Evolutionary conservation across 371 early-diverging fungal genomes (phyloP), one percentile per base, ranked within the genome.

Genomic region (Blakeslea trispora): DNA sequence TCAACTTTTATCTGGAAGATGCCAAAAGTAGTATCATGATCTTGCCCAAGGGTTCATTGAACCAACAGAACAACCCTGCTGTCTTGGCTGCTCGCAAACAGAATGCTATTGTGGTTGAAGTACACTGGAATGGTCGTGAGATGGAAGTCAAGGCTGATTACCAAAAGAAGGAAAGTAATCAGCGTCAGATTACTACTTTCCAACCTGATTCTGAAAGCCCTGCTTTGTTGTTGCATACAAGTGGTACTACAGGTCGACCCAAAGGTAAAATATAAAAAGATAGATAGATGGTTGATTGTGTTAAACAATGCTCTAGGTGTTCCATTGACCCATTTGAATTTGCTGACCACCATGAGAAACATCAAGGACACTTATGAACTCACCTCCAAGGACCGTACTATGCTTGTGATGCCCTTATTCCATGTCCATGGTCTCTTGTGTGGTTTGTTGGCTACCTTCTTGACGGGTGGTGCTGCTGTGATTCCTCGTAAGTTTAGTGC

Each of bases 391-490:
- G 95, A 95, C 66, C 62, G 82, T 8, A 84, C 91, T 3, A 75
- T 86, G 52, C 54, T 93, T 28, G 93, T 93, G 11, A 94, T 94
- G 94, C 94, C 95, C 5, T 77, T 95, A n/a, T 92, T 93, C 78
- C 95, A 95, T 62, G 93, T 93, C 0, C 94, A 94, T 58, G 95
- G 95, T 8, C 72, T 95, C 21, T 77, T 94, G 32, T 91, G 93
- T 55, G 89, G 86, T 11, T 64, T 89, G 40, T 72, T 94, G 21
- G 78, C 93, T 11, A 84, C 93, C 1, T 75, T 95, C 13, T 71
- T 74, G 13, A 82, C 91, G 5, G 93, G 93, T 23, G 93, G 92
- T 18, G 68, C 85, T 5, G 87, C 81, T n/a, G 85, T 91, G 35
- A 76, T 93, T 55, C 94, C 93, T n/a, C 74, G 79, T 42, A 86